These are phyloP conservation scores for Daldinia grandis DNA, from an alignment of 495 filamentous ascomycete genomes.

Conservation along the genomic window DNA sequence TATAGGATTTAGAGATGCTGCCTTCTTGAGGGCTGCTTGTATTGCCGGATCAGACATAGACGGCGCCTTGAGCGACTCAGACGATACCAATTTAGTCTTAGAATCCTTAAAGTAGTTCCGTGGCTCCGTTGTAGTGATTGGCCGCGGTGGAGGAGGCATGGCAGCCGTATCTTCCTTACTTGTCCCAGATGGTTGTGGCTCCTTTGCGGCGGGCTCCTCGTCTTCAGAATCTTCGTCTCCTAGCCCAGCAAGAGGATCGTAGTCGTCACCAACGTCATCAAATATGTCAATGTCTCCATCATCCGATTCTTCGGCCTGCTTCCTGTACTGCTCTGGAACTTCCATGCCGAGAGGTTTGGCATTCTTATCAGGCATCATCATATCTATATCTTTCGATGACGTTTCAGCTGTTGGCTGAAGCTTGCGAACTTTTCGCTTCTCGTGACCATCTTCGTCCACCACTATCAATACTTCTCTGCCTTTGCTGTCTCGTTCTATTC, in stretches of 20 bases:
- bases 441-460: constrained; percentile 84
- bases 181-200: constrained; percentile 43
- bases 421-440: constrained; percentile 83
- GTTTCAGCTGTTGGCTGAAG: constrained; percentile 47
- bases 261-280: constrained; percentile 83
- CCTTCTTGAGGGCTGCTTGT: constrained; percentile 84
- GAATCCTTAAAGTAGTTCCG: constrained; percentile 71
- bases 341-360: constrained; percentile 79
- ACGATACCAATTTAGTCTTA: constrained; percentile 53
- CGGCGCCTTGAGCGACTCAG: constrained; percentile 58
- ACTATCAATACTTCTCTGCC: constrained; percentile 86
- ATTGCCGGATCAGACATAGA: constrained; percentile 78
- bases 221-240: constrained; percentile 62
- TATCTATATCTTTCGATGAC: constrained; percentile 52
- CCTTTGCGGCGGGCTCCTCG: constrained; percentile 54
- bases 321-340: constrained; percentile 68
- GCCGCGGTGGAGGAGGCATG: constrained; percentile 58
- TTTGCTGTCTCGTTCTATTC: constrained; percentile 77
- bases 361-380: constrained; percentile 72
- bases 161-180: constrained; percentile 40
- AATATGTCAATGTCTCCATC: constrained; percentile 82
- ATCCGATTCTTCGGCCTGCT: constrained; percentile 60
- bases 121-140: constrained; percentile 37
- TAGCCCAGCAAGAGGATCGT: constrained; percentile 83
- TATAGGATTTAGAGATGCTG: constrained; percentile 71